A percentile compares a stretch with the other conserved stretches of the same genome.
Evolutionary conservation across 139 green algal species (phyloP).

Genomic region (Dunaliella primolecta): DNA sequence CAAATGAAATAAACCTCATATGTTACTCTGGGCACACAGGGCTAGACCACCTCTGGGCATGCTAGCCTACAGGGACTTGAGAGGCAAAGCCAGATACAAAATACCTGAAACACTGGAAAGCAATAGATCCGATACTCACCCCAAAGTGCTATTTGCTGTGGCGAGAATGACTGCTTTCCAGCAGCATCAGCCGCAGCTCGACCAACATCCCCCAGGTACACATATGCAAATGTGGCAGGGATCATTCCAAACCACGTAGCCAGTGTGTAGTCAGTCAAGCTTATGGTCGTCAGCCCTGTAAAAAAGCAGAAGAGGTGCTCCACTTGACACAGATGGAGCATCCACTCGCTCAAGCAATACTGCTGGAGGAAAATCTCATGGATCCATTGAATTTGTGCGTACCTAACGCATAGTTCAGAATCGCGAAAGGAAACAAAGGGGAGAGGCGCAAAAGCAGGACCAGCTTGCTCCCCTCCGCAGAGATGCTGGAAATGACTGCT

Average conservation of each 20-base stretch:
- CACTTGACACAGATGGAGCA: not conserved
- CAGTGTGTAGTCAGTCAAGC: conserved; percentile 62
- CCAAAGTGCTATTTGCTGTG: too few relatives aligned
- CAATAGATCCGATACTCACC: too few relatives aligned
- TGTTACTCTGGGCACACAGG: too few relatives aligned
- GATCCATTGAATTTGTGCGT: not conserved
- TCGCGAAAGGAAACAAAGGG: conserved; percentile 69
- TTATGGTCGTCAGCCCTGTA: conserved; percentile 3
- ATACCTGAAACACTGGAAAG: too few relatives aligned
- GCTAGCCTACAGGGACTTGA: too few relatives aligned
- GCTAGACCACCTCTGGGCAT: too few relatives aligned
- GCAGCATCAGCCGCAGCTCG: conserved; percentile 51
- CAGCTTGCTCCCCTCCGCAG: conserved; percentile 47
- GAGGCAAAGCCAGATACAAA: too few relatives aligned
- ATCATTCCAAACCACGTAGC: conserved; percentile 82
- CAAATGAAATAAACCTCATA: too few relatives aligned
- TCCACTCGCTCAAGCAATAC: not conserved
- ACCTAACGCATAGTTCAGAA: conserved; percentile 72
- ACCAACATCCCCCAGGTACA: conserved; percentile 61
- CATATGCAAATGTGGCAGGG: conserved; percentile 78
- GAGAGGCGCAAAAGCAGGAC: conserved; percentile 75
- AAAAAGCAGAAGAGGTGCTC: not conserved
- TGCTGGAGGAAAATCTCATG: not conserved
- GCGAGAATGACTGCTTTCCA: too few relatives aligned
- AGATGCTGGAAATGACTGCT: conserved; percentile 12